These are phyloP conservation scores for Aspergillus chevalieri DNA, from an alignment of 2,329 filamentous ascomycete genomes.

Conservation along the genomic window DNA sequence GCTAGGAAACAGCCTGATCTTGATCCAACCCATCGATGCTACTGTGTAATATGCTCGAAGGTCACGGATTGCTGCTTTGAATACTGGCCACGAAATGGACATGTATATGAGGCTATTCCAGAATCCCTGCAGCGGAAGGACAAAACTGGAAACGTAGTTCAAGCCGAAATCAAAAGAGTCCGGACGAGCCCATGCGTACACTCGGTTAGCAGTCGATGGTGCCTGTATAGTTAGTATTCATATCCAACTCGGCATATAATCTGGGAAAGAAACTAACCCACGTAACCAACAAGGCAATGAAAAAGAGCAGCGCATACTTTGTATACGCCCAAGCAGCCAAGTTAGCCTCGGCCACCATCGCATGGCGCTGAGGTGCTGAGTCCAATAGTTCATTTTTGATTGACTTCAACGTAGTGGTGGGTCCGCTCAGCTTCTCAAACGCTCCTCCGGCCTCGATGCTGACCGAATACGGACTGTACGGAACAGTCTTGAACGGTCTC, in stretches of 20 bases:
- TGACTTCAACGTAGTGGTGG: slow-evolving; percentile 4
- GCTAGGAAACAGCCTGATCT: neutral
- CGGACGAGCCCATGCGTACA: slow-evolving; percentile 61
- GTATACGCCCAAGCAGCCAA: slow-evolving; percentile 35
- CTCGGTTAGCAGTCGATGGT: slow-evolving; percentile 68
- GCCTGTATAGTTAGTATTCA: slow-evolving; percentile 32
- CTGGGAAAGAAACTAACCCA: slow-evolving; percentile 23
- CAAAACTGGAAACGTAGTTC: slow-evolving; percentile 64
- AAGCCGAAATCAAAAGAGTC: slow-evolving; percentile 52
- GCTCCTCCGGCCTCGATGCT: slow-evolving; percentile 23
- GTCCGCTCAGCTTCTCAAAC: neutral
- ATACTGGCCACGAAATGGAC: slow-evolving; percentile 61
- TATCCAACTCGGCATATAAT: neutral
- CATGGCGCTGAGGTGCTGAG: slow-evolving; percentile 10
- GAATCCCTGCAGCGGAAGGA: slow-evolving; percentile 74
- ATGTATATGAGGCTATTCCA: slow-evolving; percentile 79
- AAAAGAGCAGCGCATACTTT: slow-evolving; percentile 36
- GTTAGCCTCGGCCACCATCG: slow-evolving; percentile 22
- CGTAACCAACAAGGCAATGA: slow-evolving; percentile 37
- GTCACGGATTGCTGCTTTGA: slow-evolving; percentile 33
- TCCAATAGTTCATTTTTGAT: slow-evolving; percentile 5
- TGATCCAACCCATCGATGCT: neutral
- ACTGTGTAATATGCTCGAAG: neutral
- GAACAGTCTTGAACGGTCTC: neutral
- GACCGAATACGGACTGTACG: slow-evolving; percentile 27